Base-by-base conservation (phyloP, 2,329 filamentous ascomycete species). In the Pseudogymnoascus sp. region DNA sequence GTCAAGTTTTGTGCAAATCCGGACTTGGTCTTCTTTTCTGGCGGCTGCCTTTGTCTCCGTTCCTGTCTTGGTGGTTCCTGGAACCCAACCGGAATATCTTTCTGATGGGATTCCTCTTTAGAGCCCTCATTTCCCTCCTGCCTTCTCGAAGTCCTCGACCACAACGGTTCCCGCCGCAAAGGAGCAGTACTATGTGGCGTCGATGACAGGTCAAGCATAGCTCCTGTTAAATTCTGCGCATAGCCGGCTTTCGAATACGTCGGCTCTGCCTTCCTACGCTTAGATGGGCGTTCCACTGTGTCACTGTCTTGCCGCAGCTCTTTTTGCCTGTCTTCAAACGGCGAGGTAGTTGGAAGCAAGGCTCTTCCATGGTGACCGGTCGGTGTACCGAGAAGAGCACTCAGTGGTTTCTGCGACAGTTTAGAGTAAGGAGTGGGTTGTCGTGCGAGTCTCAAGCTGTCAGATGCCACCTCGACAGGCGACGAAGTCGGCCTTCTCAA, bases 361-460 rank as follows among this genome's bases (percentile, higher is more conserved):
- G 86, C 81, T 67, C 86, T 85, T 0, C 85, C 85, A 67, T 85
- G 79, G 7, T 83, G 81, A 0, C 85, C 82, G 60, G 80, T 85
- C 9, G 83, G 83, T 1, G 83, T 84, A 1, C 86, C 86, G 28
- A 91, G 78, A 12, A 91, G 67, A 58, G 85, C 79, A 66, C 84
- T 85, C 32, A 88, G 71, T 3, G 84, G 81, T 65, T 81, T 82
- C 28, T 82, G 81, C 50, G 78, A 79, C 38, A 78, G 69, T 62
- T 80, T 79, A n/a, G 80, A 70, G 22, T 76, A 16, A 11, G 20
- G 12, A 8, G 32, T 7, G 25, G 32, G 74, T 20, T 76, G 73
- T 80, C 76, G 14, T 71, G 74, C 12, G 74, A 71, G 50, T 74
- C 75, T 16, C 22, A 37, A 62, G 60, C n/a, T 65, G 57, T 41